A percentile compares a stretch with the other conserved stretches of the same genome.
Evolutionary conservation across 2,329 filamentous ascomycete species (phyloP).

Genomic region (Purpureocillium takamizusanense): DNA sequence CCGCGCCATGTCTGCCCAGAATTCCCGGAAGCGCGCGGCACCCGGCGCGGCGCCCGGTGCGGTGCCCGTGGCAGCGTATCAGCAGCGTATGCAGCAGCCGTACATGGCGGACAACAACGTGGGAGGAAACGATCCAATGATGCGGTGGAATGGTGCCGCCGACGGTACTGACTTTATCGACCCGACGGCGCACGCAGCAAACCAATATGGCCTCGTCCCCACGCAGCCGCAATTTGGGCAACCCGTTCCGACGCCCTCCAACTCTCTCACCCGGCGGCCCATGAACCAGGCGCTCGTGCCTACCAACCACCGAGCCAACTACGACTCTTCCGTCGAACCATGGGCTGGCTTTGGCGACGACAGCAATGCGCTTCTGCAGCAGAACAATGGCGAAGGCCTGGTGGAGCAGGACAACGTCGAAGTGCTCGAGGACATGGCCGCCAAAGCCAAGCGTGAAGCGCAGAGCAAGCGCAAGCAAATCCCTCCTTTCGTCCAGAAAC

Average conservation of each 20-base stretch:
- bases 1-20: constrained; percentile 36
- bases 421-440: constrained; percentile 68
- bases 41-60: constrained; percentile 67
- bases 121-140: constrained; percentile 34
- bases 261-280: constrained; percentile 42
- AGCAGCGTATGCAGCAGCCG: constrained; percentile 39
- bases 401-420: constrained; percentile 63
- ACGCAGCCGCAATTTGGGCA: constrained; percentile 23
- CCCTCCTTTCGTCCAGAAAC: constrained; percentile 92
- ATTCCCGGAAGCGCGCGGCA: constrained; percentile 62
- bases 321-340: constrained; percentile 29
- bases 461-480: constrained; percentile 91
- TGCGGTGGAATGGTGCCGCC: constrained; percentile 33
- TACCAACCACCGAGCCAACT: constrained; percentile 25
- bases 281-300: constrained; percentile 42
- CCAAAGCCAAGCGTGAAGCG: constrained; percentile 76
- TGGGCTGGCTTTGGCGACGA: constrained; percentile 35
- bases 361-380: constrained; percentile 24
- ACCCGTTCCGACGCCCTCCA: constrained; percentile 28
- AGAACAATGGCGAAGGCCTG: constrained; percentile 21
- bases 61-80: constrained; percentile 49
- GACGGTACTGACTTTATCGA: constrained; percentile 30
- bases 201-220: constrained; percentile 29
- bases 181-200: constrained; percentile 20
- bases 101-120: constrained; percentile 34